A percentile compares a stretch with the other conserved stretches of the same genome.
phyloP scores from a whole-genome alignment of 2,329 filamentous ascomycete species.

The Aspergillus quadricinctus region DNA sequence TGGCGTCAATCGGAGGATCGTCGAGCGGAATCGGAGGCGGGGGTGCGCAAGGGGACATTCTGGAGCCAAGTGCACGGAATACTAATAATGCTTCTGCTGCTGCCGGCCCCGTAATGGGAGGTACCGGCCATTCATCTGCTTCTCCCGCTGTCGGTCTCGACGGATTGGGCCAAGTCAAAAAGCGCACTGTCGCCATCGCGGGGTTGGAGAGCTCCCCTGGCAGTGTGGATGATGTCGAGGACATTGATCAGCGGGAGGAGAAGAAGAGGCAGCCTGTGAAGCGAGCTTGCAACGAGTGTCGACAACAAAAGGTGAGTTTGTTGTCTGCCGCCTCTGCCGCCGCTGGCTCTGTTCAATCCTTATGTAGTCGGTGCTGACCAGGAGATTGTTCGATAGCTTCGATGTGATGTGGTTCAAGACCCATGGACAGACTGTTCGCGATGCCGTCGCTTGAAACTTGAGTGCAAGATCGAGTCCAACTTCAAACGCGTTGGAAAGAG shows the following conservation, averaged over 20 bases:
- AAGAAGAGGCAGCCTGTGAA: conserved; percentile 49
- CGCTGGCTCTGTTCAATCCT: background rate
- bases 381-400: conserved; percentile 46
- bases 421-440: conserved; percentile 59
- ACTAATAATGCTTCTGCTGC: conserved; percentile 31
- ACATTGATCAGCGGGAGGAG: conserved; percentile 40
- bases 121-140: conserved; percentile 25
- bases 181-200: conserved; percentile 41
- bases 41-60: conserved; percentile 23
- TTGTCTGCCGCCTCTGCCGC: too few relatives aligned
- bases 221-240: conserved; percentile 44
- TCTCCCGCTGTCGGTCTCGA: conserved; percentile 22
- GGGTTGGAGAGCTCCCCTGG: conserved; percentile 46
- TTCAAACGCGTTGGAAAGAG: conserved; percentile 66
- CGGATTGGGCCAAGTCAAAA: conserved; percentile 31
- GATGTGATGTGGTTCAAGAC: conserved; percentile 63
- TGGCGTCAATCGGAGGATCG: conserved; percentile 32
- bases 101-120: conserved; percentile 35
- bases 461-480: conserved; percentile 64
- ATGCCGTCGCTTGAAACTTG: conserved; percentile 59
- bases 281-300: conserved; percentile 65
- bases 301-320: conserved; percentile 60
- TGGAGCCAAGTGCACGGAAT: conserved; percentile 22
- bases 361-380: conserved; percentile 3
- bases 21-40: conserved; percentile 34